A percentile compares a stretch with the other conserved stretches of the same genome.
Conservation (phyloP, 2,329 filamentous ascomycete species). For the Neurospora sp. region DNA sequence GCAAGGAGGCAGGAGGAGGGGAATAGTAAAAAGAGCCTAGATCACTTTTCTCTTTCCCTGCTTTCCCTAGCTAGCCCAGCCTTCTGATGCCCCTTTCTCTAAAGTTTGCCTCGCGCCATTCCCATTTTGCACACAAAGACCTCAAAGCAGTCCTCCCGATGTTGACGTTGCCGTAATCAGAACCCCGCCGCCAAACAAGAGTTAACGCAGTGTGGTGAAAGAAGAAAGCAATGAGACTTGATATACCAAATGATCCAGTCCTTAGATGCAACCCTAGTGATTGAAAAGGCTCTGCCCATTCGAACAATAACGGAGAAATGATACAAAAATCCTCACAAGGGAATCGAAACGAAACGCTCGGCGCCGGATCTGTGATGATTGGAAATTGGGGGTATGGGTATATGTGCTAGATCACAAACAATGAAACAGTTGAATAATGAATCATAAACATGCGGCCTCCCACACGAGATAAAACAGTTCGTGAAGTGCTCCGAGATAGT, state of each 20-base stretch:
- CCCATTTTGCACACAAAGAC: not conserved
- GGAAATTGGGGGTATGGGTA: conserved; percentile 1
- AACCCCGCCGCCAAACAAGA: not conserved
- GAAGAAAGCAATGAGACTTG: not conserved
- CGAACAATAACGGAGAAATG: not conserved
- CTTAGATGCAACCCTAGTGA: not conserved
- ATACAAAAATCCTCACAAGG: not conserved
- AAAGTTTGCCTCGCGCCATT: not conserved
- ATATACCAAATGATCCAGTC: not conserved
- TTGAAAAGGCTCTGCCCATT: not conserved
- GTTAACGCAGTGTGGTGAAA: not conserved
- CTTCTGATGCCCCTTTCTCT: not conserved
- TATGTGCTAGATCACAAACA: conserved; percentile 1
- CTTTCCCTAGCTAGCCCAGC: not conserved
- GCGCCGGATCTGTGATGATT: not conserved
- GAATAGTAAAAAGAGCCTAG: not conserved
- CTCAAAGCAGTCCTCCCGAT: not conserved
- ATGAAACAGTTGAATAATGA: not conserved
- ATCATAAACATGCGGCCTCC: not conserved
- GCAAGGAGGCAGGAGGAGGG: not conserved
- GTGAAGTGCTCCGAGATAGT: conserved; percentile 1
- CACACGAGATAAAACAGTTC: not conserved
- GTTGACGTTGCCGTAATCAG: not conserved
- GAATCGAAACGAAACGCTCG: not conserved
- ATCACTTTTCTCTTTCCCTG: not conserved